Conservation (phyloP, 768 basidiomycete genomes). For the Mycena belliarum region DNA sequence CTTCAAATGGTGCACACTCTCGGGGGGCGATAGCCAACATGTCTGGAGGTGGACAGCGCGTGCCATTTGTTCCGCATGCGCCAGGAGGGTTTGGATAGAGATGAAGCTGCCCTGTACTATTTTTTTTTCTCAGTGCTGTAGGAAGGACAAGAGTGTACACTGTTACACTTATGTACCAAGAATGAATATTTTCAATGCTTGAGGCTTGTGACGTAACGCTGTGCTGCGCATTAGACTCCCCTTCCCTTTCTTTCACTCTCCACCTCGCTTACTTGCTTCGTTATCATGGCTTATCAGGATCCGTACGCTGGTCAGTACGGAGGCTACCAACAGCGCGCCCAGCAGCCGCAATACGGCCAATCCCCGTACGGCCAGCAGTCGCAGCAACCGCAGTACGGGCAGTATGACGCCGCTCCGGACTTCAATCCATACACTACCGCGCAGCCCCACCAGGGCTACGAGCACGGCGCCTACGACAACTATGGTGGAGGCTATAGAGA, state of each 20-base stretch:
- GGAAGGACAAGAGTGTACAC: background rate
- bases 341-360: conserved; percentile 31
- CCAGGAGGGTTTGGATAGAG: conserved; percentile 32
- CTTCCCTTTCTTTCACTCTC: background rate
- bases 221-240: background rate
- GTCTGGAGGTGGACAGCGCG: conserved; percentile 42
- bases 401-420: conserved; percentile 21
- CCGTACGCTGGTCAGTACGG: conserved; percentile 45
- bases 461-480: conserved; percentile 41
- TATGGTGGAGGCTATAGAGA: conserved; percentile 41
- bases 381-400: conserved; percentile 31
- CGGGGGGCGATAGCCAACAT: conserved; percentile 24
- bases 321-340: conserved; percentile 20
- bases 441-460: conserved; percentile 54
- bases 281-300: conserved; percentile 55
- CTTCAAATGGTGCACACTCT: conserved; percentile 29
- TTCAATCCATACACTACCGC: conserved; percentile 49
- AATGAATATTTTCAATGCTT: background rate
- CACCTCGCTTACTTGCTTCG: conserved; percentile 10
- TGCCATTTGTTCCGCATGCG: conserved; percentile 49
- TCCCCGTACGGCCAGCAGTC: conserved; percentile 23
- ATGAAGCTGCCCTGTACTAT: background rate
- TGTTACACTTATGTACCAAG: no score
- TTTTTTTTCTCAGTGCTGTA: conserved; percentile 4
- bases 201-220: background rate